A percentile compares a stretch with the other conserved stretches of the same genome.
Conservation (phyloP, 202 grass and related monocot species). For the Zoysia matrella region DNA sequence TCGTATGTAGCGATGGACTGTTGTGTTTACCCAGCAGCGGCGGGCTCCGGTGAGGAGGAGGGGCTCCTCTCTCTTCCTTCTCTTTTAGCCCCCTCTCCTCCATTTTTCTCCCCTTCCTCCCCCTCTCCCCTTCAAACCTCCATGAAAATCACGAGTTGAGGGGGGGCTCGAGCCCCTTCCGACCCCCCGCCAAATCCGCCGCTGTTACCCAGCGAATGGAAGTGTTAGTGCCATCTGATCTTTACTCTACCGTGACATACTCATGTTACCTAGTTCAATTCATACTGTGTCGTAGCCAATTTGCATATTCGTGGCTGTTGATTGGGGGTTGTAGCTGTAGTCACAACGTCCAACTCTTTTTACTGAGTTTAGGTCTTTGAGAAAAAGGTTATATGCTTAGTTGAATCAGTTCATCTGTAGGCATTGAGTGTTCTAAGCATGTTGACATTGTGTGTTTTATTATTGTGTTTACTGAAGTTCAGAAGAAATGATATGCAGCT, state of each 20-base stretch:
- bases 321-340: not conserved
- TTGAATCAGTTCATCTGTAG: not conserved
- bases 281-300: not conserved
- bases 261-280: constrained; percentile 12
- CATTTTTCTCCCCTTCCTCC: too few relatives aligned
- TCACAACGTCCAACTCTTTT: not conserved
- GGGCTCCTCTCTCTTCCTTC: too few relatives aligned
- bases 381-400: not conserved
- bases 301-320: not conserved
- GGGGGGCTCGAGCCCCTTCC: too few relatives aligned
- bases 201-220: too few relatives aligned
- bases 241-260: not conserved
- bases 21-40: not conserved
- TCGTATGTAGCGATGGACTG: not conserved
- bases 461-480: not conserved
- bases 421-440: not conserved
- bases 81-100: too few relatives aligned
- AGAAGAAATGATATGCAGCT: not conserved
- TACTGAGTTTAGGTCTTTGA: not conserved
- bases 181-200: too few relatives aligned
- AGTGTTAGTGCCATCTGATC: not conserved
- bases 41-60: too few relatives aligned
- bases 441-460: not conserved
- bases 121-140: too few relatives aligned
- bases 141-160: too few relatives aligned